A percentile compares a stretch with the other conserved stretches of the same genome.
These are phyloP conservation scores for Aspergillus fijiensis DNA, from an alignment of 2,329 filamentous ascomycete species.

Conservation along the genomic window DNA sequence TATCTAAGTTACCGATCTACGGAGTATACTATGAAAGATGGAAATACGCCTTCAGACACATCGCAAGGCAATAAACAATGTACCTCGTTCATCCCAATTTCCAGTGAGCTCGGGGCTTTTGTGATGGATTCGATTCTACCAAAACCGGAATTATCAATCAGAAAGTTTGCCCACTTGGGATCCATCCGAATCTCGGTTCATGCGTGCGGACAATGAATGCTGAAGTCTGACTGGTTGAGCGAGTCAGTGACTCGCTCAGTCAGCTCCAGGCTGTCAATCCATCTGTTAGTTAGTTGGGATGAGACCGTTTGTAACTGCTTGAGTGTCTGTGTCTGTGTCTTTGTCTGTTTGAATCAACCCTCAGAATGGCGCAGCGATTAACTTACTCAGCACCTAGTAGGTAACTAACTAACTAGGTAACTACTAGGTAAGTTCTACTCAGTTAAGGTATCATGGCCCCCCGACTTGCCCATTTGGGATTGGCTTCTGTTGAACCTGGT, in stretches of 20 bases:
- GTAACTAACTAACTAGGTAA: no score
- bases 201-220: background rate
- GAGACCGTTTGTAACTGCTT: no score
- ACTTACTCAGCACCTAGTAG: no score
- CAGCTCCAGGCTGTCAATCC: background rate
- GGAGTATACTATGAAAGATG: no score
- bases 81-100: background rate
- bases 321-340: no score
- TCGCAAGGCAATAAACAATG: background rate
- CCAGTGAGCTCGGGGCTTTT: background rate
- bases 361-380: no score
- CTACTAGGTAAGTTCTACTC: no score
- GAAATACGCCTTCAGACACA: background rate
- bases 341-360: no score
- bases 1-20: no score
- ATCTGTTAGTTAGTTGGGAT: no score
- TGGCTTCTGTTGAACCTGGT: background rate
- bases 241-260: background rate
- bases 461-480: background rate
- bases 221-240: background rate
- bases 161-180: slow-evolving; percentile 12
- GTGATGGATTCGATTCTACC: background rate
- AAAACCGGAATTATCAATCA: slow-evolving; percentile 10
- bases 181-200: background rate
- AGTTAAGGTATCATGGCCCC: no score